A percentile compares a stretch with the other conserved stretches of the same genome.
Evolutionary conservation across 2,329 filamentous ascomycete genomes (phyloP).

Genomic region (Calonectria leucothoes): DNA sequence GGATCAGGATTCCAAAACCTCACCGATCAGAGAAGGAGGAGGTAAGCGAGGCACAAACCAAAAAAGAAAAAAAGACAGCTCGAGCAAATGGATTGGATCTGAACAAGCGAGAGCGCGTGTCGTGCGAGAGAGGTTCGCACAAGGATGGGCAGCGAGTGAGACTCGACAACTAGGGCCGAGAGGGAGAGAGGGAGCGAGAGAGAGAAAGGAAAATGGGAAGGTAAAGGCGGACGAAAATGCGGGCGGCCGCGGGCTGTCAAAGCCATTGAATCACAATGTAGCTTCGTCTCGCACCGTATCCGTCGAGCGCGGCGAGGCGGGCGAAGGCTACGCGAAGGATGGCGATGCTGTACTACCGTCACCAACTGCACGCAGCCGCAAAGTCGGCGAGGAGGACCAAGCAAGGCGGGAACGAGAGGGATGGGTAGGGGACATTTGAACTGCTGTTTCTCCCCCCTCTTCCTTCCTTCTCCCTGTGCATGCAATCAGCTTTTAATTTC

Average conservation of each 20-base stretch:
- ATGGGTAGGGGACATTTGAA: background rate
- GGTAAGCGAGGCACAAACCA: background rate
- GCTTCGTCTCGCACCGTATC: slow-evolving; percentile 1
- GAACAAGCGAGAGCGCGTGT: slow-evolving; percentile 14
- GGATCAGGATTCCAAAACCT: background rate
- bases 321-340: slow-evolving; percentile 4
- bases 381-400: background rate
- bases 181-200: too few relatives aligned
- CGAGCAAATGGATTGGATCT: slow-evolving; percentile 8
- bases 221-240: background rate
- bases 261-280: background rate
- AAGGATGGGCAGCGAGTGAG: background rate
- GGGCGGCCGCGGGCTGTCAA: background rate
- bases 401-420: background rate
- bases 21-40: background rate
- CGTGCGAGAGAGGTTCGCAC: background rate
- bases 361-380: slow-evolving; percentile 17
- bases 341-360: slow-evolving; percentile 15
- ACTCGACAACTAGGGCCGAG: background rate
- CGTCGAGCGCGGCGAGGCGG: slow-evolving; percentile 12
- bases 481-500: background rate
- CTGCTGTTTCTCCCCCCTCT: background rate
- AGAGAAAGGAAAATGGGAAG: background rate
- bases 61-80: background rate
- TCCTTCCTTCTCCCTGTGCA: background rate